A percentile compares a stretch with the other conserved stretches of the same genome.
These are phyloP conservation scores for Xylaria palmicola DNA, from an alignment of 495 filamentous ascomycete genomes.

Conservation along the genomic window DNA sequence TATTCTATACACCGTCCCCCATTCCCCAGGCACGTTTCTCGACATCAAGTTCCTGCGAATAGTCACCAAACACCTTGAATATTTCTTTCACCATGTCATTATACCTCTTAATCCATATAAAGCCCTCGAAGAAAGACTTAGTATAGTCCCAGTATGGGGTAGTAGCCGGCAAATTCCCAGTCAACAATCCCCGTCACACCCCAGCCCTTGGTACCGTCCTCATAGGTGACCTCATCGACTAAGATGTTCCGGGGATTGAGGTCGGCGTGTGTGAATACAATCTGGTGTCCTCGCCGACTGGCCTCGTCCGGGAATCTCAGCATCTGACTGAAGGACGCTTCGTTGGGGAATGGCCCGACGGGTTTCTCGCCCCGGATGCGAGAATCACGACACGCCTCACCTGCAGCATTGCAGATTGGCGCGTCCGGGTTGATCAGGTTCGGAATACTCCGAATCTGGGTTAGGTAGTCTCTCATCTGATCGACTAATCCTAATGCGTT, in stretches of 20 bases:
- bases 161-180: slow-evolving; percentile 23
- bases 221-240: slow-evolving; percentile 29
- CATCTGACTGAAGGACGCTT: slow-evolving; percentile 32
- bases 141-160: slow-evolving; percentile 26
- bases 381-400: slow-evolving; percentile 21
- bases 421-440: slow-evolving; percentile 10
- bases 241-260: slow-evolving; percentile 48
- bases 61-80: slow-evolving; percentile 29
- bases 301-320: slow-evolving; percentile 31
- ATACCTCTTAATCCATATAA: slow-evolving; percentile 24
- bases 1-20: slow-evolving; percentile 18
- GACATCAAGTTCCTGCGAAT: slow-evolving; percentile 29
- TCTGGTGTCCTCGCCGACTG: slow-evolving; percentile 29
- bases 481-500: slow-evolving; percentile 28
- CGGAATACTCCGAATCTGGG: slow-evolving; percentile 28
- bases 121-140: slow-evolving; percentile 29
- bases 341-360: slow-evolving; percentile 33
- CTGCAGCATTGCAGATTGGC: slow-evolving; percentile 31
- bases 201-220: slow-evolving; percentile 20
- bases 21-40: slow-evolving; percentile 26
- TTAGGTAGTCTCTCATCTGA: slow-evolving; percentile 29
- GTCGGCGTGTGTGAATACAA: slow-evolving; percentile 49
- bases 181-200: slow-evolving; percentile 22
- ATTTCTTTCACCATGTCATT: slow-evolving; percentile 22
- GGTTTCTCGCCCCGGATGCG: slow-evolving; percentile 26